A percentile compares a stretch with the other conserved stretches of the same genome.
Evolutionary conservation across 257 asterid genomes (phyloP).

Genomic region (Fraxinus americana): DNA sequence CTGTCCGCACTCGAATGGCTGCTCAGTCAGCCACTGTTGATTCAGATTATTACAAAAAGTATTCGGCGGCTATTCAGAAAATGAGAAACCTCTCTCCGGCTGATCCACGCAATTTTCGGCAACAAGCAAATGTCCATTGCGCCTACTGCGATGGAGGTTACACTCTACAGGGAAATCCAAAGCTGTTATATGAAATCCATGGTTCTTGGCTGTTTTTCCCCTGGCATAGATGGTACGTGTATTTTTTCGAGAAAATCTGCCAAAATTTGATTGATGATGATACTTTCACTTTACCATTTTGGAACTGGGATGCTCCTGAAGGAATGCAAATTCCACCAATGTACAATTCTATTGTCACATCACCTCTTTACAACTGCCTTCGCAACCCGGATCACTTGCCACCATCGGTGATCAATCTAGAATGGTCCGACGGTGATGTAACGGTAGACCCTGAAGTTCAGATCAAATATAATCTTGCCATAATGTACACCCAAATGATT

Average conservation of each 20-base stretch:
- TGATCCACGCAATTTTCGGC: conserved; percentile 25
- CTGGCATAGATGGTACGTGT: conserved; percentile 35
- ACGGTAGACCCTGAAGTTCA: not conserved
- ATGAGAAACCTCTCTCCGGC: conserved; percentile 18
- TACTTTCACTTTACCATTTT: conserved; percentile 28
- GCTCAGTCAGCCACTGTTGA: conserved; percentile 8
- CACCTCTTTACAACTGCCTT: conserved; percentile 17
- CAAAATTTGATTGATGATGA: conserved; percentile 13
- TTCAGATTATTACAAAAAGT: not conserved
- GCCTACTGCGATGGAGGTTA: conserved; percentile 35
- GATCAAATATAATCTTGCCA: conserved; percentile 9
- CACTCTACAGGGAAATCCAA: not conserved
- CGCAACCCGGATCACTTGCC: conserved; percentile 25
- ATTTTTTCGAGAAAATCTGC: conserved; percentile 28
- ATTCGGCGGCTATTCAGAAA: conserved; percentile 12
- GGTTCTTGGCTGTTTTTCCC: conserved; percentile 29
- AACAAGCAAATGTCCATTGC: conserved; percentile 29
- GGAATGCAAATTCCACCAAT: conserved; percentile 29
- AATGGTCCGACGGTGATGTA: not conserved
- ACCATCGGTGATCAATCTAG: conserved; percentile 16
- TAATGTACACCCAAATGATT: conserved; percentile 18
- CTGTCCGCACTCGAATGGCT: conserved; percentile 2
- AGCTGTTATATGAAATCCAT: conserved; percentile 10
- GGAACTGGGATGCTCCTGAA: conserved; percentile 27
- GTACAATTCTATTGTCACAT: not conserved